Base-by-base conservation (phyloP, 305 asterid genomes). In the Coffea humblotiana region DNA sequence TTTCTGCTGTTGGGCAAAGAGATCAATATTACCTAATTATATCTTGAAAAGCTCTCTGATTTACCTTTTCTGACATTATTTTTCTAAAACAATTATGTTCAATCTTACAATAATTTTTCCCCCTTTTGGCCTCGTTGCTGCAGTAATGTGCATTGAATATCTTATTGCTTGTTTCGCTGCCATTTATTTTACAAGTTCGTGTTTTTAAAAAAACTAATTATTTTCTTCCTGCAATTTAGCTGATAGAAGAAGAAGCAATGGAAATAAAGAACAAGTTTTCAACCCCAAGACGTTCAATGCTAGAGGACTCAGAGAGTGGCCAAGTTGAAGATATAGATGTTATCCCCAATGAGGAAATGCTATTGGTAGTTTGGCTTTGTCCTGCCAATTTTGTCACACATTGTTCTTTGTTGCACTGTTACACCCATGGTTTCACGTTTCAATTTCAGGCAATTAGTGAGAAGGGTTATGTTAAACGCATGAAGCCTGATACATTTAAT, bases 381-480 rank as follows among this genome's bases (percentile, higher is more conserved):
- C 71, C 68, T 83, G 61, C 76, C 82, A 56, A 74, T 82, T 19
- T 72, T 35, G 75, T 72, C 48, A 60, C 72, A 77, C 69, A 65
- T 76, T 48, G 48, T 82, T 25, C 78, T 67, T 49, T 81, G 70
- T 45, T 43, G 25, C 58, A 66, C 21, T 63, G 70, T 78, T 51
- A 35, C 60, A 81, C 82, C 86, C 82, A 74, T 78, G 63, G 78
- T 43, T 75, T 76, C 74, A 72, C 63, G 48, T 71, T 64, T 82
- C 52, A 47, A 83, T 84, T 82, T 73, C 91, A 96, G 99, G 99
- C 98, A 79, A 83, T 96, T 76, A 96, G 99, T 84, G 99, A 93
- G 86, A 96, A 96, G 87, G 99, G 99, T 65, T 96, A 96, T 83
- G 93, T 94, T 35, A 96, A 96, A 84, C 91, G 99, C 85, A 94